phyloP scores from a whole-genome alignment of 768 basidiomycete species.

The Royoungia palumana region DNA sequence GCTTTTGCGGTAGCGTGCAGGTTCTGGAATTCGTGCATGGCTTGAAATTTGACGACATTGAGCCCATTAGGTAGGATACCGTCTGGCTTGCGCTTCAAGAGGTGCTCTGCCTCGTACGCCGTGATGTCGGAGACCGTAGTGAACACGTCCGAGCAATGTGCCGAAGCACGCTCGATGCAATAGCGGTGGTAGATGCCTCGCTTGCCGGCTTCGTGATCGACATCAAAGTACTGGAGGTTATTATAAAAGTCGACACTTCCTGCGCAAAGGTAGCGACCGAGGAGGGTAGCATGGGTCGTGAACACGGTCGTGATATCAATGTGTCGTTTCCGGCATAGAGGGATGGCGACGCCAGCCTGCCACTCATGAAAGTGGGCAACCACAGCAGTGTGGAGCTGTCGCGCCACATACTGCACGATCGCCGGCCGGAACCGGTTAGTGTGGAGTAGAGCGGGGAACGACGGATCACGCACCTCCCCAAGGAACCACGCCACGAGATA shows the following conservation, averaged over 20 bases:
- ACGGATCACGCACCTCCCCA: conserved; percentile 72
- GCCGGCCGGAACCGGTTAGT: conserved; percentile 10
- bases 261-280: conserved; percentile 97
- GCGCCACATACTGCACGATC: conserved; percentile 63
- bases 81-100: conserved; percentile 96
- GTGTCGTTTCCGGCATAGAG: conserved; percentile 92
- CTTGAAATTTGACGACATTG: conserved; percentile 98
- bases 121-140: conserved; percentile 99
- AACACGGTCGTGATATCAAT: conserved; percentile 99
- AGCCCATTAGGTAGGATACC: conserved; percentile 96
- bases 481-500: conserved; percentile 99
- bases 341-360: conserved; percentile 96
- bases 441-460: conserved; percentile 1
- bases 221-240: conserved; percentile 98
- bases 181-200: conserved; percentile 98
- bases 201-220: conserved; percentile 98
- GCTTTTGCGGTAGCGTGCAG: conserved; percentile 87
- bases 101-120: conserved; percentile 93
- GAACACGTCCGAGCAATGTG: conserved; percentile 97
- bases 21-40: conserved; percentile 99
- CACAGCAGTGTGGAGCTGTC: conserved; percentile 80
- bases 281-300: conserved; percentile 96
- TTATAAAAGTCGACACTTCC: conserved; percentile 99
- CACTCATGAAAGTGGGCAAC: conserved; percentile 99
- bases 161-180: conserved; percentile 92